Percentiles rank a stretch among this genome's conserved stretches.
phyloP scores from a whole-genome alignment of 2,329 filamentous ascomycete species.

The Monosporascus sp. region DNA sequence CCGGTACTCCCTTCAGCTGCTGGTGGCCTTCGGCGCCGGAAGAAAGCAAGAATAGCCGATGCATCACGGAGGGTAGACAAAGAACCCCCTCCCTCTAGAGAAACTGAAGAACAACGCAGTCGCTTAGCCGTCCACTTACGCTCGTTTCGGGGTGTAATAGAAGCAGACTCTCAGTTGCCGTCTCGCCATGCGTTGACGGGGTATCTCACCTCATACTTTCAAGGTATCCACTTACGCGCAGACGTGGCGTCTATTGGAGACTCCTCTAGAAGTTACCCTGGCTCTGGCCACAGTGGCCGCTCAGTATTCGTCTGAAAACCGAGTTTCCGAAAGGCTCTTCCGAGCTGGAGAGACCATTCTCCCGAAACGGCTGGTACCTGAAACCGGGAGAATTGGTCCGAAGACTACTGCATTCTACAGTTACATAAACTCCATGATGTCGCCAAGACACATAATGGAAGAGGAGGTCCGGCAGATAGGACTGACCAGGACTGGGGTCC shows the following conservation, averaged over 20 bases:
- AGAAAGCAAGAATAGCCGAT: constrained; percentile 21
- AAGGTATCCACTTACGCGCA: constrained; percentile 30
- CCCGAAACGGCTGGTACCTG: constrained; percentile 23
- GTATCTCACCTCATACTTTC: constrained; percentile 31
- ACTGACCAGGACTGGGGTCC: constrained; percentile 8
- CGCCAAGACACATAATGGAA: not conserved
- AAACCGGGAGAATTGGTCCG: constrained; percentile 18
- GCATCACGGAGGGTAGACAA: constrained; percentile 6
- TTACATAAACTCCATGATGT: constrained; percentile 9
- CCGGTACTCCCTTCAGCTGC: constrained; percentile 32
- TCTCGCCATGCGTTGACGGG: constrained; percentile 32
- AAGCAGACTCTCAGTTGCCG: constrained; percentile 27
- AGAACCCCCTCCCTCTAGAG: constrained; percentile 6
- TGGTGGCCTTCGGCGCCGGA: constrained; percentile 33
- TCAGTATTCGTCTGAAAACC: constrained; percentile 34
- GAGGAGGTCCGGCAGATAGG: not conserved
- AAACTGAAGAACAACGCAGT: constrained; percentile 31
- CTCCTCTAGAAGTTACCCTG: constrained; percentile 28
- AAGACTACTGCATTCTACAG: constrained; percentile 21
- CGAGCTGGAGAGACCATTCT: constrained; percentile 27
- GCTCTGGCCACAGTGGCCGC: constrained; percentile 30
- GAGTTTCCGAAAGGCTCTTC: constrained; percentile 30
- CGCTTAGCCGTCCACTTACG: constrained; percentile 21
- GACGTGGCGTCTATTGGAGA: constrained; percentile 28
- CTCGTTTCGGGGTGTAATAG: constrained; percentile 23